These are phyloP conservation scores for Aspergillus leporis DNA, from an alignment of 495 filamentous ascomycete species.

Conservation along the genomic window DNA sequence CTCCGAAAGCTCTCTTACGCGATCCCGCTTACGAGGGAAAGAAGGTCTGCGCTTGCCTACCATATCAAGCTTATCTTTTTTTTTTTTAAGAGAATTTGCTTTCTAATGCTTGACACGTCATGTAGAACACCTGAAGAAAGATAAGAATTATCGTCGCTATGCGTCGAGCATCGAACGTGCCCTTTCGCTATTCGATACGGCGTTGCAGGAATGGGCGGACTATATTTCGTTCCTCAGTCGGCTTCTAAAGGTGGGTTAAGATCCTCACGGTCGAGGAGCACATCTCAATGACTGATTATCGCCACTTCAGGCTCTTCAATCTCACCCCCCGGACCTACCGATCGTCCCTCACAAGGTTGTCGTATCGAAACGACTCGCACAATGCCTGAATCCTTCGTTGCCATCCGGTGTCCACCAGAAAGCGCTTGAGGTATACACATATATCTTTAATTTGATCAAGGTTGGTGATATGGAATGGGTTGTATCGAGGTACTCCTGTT, in stretches of 20 bases:
- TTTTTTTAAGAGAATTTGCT: neutral
- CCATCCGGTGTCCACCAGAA: slow-evolving; percentile 99
- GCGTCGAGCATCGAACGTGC: slow-evolving; percentile 84
- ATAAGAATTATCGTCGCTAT: slow-evolving; percentile 91
- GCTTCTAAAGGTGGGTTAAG: slow-evolving; percentile 72
- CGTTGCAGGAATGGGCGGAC: slow-evolving; percentile 97
- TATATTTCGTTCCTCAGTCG: slow-evolving; percentile 97
- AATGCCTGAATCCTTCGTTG: slow-evolving; percentile 89
- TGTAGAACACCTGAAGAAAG: slow-evolving; percentile 70
- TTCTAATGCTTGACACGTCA: slow-evolving; percentile 8
- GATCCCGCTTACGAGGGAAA: slow-evolving; percentile 53
- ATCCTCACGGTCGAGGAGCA: slow-evolving; percentile 7
- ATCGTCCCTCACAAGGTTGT: slow-evolving; percentile 79
- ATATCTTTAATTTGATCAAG: slow-evolving; percentile 66
- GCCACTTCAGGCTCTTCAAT: slow-evolving; percentile 76
- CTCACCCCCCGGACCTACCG: slow-evolving; percentile 68
- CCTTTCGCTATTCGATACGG: slow-evolving; percentile 86
- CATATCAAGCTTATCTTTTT: neutral
- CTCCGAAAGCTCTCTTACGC: slow-evolving; percentile 73
- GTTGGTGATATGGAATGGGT: slow-evolving; percentile 16
- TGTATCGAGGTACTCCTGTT: slow-evolving; percentile 5
- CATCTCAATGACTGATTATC: slow-evolving; percentile 19
- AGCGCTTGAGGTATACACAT: slow-evolving; percentile 87
- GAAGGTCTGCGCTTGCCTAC: slow-evolving; percentile 41
- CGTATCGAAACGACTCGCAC: slow-evolving; percentile 87